A percentile compares a stretch with the other conserved stretches of the same genome.
These are phyloP conservation scores for Crithidia fasciculata DNA, from an alignment of 208 protist genomes.

Conservation along the genomic window DNA sequence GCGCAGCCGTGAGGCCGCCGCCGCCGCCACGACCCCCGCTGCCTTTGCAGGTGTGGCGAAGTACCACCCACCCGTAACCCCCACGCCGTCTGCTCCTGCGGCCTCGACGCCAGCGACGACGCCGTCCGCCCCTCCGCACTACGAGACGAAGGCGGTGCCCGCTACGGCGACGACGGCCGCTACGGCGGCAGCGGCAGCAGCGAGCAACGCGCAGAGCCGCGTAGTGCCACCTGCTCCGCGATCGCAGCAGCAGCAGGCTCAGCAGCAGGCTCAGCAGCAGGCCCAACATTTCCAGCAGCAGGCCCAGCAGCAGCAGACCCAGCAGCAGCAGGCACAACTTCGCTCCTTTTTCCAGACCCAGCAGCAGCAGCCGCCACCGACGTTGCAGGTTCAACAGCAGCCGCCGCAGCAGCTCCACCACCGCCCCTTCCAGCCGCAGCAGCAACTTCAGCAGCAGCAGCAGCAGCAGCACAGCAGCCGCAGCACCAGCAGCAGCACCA, in stretches of 20 bases:
- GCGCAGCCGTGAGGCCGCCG: slow-evolving; percentile 13
- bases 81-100: not conserved
- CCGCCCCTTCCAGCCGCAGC: not conserved
- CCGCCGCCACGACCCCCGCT: not conserved
- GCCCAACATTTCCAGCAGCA: not conserved
- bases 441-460: slow-evolving; percentile 1
- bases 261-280: not conserved
- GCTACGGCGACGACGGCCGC: not conserved
- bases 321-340: slow-evolving; percentile 2
- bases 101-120: not conserved
- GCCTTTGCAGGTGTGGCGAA: not conserved
- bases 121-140: slow-evolving; percentile 14
- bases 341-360: slow-evolving; percentile 6
- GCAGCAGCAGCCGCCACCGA: slow-evolving; percentile 5
- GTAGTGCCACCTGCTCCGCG: slow-evolving; percentile 34
- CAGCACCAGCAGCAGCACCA: not conserved
- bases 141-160: slow-evolving; percentile 12
- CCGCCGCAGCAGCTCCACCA: not conserved
- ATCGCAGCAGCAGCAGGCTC: slow-evolving; percentile 23
- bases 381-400: slow-evolving; percentile 8
- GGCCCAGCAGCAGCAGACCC: not conserved
- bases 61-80: not conserved
- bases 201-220: slow-evolving; percentile 10
- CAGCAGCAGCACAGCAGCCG: not conserved
- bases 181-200: not conserved